Conservation (phyloP, 345 rosid species). For the Ricinus communis region DNA sequence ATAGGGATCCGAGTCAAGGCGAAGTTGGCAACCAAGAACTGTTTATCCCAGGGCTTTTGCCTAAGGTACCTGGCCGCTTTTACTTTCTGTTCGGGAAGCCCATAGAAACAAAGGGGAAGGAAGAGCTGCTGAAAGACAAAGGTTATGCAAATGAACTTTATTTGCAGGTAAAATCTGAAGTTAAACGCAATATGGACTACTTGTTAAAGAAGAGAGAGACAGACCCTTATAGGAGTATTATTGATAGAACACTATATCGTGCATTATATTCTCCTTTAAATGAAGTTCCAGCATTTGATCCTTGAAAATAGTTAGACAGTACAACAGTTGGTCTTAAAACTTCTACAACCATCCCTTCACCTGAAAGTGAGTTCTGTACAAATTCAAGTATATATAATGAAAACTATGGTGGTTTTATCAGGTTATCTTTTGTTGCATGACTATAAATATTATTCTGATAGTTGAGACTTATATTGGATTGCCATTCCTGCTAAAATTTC, state of each 20-base stretch:
- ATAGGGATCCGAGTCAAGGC: conserved; percentile 56
- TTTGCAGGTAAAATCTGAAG: conserved; percentile 61
- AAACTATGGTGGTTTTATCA: neutral
- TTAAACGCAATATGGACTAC: conserved; percentile 52
- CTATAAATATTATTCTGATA: too few relatives aligned
- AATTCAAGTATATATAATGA: neutral
- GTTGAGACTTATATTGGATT: too few relatives aligned
- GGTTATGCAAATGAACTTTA: conserved; percentile 51
- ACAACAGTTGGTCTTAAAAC: neutral
- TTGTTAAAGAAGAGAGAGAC: conserved; percentile 69
- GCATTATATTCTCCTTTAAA: conserved; percentile 34
- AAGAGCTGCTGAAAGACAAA: conserved; percentile 48
- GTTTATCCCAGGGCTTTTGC: conserved; percentile 52
- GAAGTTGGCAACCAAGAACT: conserved; percentile 58
- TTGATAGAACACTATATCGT: conserved; percentile 49
- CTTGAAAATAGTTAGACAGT: neutral
- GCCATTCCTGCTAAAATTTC: too few relatives aligned
- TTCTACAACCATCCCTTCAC: too few relatives aligned
- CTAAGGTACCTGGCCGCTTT: conserved; percentile 64
- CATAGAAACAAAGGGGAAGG: conserved; percentile 53
- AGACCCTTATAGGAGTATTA: conserved; percentile 64
- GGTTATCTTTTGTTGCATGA: neutral
- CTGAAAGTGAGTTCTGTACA: neutral
- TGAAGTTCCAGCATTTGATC: conserved; percentile 61
- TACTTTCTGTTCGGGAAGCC: conserved; percentile 80